A percentile compares a stretch with the other conserved stretches of the same genome.
Evolutionary conservation across 768 basidiomycete genomes (phyloP).

Genomic region (Leccinum arenicola): DNA sequence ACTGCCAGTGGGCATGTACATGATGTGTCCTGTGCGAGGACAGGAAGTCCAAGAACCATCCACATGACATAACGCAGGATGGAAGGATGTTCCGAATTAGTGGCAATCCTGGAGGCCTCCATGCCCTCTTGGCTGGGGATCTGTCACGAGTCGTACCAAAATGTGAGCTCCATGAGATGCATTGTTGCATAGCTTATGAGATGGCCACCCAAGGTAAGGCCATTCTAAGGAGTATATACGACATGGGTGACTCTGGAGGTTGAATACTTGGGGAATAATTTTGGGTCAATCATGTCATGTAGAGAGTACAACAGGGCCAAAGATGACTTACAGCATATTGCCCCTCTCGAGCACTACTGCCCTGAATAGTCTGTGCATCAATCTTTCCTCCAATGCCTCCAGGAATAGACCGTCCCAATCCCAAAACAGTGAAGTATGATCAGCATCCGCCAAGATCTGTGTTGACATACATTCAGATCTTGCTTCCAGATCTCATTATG

Average conservation of each 20-base stretch:
- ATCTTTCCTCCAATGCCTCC: fast-evolving
- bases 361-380: fast-evolving
- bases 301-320: too few relatives aligned
- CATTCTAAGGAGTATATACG: not conserved
- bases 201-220: not conserved
- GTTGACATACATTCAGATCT: not conserved
- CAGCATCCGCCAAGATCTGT: not conserved
- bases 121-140: not conserved
- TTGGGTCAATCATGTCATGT: too few relatives aligned
- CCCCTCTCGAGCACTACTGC: not conserved
- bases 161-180: not conserved
- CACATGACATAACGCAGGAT: not conserved
- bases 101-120: not conserved
- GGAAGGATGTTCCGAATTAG: not conserved
- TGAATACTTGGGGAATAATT: not conserved
- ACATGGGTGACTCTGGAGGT: not conserved
- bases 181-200: not conserved
- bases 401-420: not conserved
- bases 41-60: conserved; percentile 1
- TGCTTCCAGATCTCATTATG: not conserved
- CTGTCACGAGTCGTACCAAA: not conserved
- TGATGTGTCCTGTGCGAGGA: not conserved
- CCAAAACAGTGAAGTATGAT: not conserved
- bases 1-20: not conserved
- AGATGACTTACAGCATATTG: not conserved